phyloP scores from a whole-genome alignment of 257 asterid genomes.

The Craterostigma plantagineum region DNA sequence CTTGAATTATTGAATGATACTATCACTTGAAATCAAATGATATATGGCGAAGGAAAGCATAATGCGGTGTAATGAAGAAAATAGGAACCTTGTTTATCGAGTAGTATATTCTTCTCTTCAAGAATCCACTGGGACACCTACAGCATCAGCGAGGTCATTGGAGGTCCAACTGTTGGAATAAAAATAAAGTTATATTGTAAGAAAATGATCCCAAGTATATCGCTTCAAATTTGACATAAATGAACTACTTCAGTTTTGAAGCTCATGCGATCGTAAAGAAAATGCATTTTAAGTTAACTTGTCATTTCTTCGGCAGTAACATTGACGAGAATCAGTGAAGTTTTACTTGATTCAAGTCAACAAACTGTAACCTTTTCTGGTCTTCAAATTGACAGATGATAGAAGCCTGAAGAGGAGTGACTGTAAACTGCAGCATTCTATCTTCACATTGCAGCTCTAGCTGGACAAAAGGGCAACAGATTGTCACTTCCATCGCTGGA shows the following conservation, averaged over 20 bases:
- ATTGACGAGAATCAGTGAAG: neutral
- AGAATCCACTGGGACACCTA: slow-evolving; percentile 71
- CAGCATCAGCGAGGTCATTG: slow-evolving; percentile 61
- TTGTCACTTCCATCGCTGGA: neutral
- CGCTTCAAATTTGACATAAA: too few relatives aligned
- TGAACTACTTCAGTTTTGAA: too few relatives aligned
- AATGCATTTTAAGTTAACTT: too few relatives aligned
- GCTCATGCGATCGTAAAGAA: too few relatives aligned
- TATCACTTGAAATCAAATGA: too few relatives aligned
- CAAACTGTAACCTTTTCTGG: slow-evolving; percentile 35
- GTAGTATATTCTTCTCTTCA: slow-evolving; percentile 57
- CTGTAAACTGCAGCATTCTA: slow-evolving; percentile 49
- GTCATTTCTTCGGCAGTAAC: too few relatives aligned
- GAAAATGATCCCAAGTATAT: too few relatives aligned
- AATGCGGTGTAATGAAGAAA: too few relatives aligned
- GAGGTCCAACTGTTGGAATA: slow-evolving; percentile 97
- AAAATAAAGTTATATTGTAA: too few relatives aligned
- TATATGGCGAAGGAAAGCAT: too few relatives aligned
- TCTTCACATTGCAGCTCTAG: slow-evolving; percentile 90
- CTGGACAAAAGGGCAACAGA: slow-evolving; percentile 23
- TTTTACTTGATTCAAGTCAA: neutral
- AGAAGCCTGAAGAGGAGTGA: slow-evolving; percentile 87
- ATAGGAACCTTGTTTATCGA: slow-evolving; percentile 99
- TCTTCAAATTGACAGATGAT: slow-evolving; percentile 85
- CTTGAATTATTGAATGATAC: too few relatives aligned